Percentiles rank a stretch among this genome's conserved stretches.
Conservation (phyloP, 2,329 filamentous ascomycete genomes). For the Dichotomopilus funicola region DNA sequence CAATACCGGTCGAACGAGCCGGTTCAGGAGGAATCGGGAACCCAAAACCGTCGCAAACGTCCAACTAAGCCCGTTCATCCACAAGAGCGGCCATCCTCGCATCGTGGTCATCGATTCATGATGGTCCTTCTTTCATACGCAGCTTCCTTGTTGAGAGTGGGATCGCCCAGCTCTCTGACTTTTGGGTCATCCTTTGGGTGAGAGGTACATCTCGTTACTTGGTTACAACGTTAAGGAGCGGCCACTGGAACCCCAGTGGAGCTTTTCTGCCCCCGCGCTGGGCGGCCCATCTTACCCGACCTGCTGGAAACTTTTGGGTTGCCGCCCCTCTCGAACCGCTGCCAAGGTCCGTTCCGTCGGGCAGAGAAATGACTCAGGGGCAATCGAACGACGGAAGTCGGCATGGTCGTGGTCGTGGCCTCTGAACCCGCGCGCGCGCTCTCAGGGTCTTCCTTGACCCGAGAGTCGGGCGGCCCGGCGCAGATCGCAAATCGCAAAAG, state of each 20-base stretch:
- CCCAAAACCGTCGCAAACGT: too few species aligned
- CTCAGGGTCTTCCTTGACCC: neutral
- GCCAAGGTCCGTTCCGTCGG: slow-evolving; percentile 4
- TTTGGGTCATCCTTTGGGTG: too few species aligned
- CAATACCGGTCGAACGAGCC: neutral
- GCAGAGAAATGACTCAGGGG: slow-evolving; percentile 1
- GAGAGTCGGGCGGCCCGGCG: neutral
- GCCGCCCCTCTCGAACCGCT: neutral
- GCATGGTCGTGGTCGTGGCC: slow-evolving; percentile 3
- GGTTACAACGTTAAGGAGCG: too few species aligned
- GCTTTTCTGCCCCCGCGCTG: neutral
- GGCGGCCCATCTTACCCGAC: neutral
- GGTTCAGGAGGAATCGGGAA: neutral
- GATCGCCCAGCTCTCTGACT: too few species aligned
- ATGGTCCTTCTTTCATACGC: too few species aligned
- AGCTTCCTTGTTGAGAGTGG: too few species aligned
- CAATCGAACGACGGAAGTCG: neutral
- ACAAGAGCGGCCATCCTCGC: too few species aligned
- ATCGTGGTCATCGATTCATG: too few species aligned
- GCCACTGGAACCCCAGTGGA: neutral
- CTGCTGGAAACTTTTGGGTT: neutral
- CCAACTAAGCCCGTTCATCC: too few species aligned
- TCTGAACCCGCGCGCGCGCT: neutral
- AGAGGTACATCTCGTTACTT: too few species aligned
- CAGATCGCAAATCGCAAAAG: neutral